These are phyloP conservation scores for Fusarium irregulare DNA, from an alignment of 2,329 filamentous ascomycete species.

Conservation along the genomic window DNA sequence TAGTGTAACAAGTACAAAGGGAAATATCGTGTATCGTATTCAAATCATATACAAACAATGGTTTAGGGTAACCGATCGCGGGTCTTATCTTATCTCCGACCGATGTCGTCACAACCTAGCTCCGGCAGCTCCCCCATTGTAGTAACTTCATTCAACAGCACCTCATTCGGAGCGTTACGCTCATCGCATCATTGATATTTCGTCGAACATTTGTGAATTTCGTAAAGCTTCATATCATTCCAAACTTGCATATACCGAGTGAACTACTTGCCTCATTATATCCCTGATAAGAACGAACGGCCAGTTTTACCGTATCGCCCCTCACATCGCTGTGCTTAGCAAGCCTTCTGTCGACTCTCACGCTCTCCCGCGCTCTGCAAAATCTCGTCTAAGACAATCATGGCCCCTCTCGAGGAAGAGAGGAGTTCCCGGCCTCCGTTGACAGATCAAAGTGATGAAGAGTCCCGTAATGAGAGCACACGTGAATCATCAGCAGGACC, in stretches of 20 bases:
- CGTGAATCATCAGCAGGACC: slow-evolving; percentile 26
- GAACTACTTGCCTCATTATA: slow-evolving; percentile 6
- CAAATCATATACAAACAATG: neutral
- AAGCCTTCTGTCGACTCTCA: slow-evolving; percentile 23
- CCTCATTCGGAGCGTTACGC: slow-evolving; percentile 10
- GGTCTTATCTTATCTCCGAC: slow-evolving; percentile 42
- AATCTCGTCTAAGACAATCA: slow-evolving; percentile 10
- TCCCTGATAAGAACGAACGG: neutral
- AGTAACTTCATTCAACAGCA: slow-evolving; percentile 16
- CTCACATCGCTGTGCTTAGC: slow-evolving; percentile 35
- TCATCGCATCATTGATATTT: slow-evolving; percentile 37
- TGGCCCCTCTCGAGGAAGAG: slow-evolving; percentile 25
- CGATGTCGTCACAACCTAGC: slow-evolving; percentile 44
- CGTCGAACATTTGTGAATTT: neutral
- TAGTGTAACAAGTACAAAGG: neutral
- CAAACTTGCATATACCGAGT: slow-evolving; percentile 3
- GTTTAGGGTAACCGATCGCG: slow-evolving; percentile 23
- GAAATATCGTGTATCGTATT: neutral
- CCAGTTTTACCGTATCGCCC: slow-evolving; percentile 17
- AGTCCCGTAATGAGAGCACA: slow-evolving; percentile 18
- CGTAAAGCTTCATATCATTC: neutral
- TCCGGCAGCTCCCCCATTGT: slow-evolving; percentile 23
- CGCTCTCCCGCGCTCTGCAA: neutral
- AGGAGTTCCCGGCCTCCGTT: slow-evolving; percentile 12
- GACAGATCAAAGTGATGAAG: slow-evolving; percentile 8